These are phyloP conservation scores for Microascus cirrosus DNA, from an alignment of 2,329 filamentous ascomycete species.

Conservation along the genomic window DNA sequence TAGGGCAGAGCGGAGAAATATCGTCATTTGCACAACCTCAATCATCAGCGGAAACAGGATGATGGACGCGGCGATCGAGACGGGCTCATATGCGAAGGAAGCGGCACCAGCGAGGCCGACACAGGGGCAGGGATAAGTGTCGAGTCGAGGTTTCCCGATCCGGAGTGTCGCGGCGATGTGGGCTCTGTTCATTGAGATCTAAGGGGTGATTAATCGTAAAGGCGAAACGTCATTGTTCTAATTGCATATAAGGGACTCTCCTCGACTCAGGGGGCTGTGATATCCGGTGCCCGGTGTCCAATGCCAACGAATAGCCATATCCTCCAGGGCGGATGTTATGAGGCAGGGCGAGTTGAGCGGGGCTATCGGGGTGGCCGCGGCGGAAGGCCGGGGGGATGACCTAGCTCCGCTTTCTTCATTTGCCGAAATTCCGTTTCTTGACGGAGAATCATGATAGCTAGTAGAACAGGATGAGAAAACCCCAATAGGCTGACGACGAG, in stretches of 20 bases:
- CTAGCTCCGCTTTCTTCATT: background rate
- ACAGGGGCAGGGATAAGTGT: background rate
- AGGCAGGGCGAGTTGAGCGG: too few species aligned
- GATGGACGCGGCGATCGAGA: conserved; percentile 77
- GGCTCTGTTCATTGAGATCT: background rate
- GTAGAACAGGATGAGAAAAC: background rate
- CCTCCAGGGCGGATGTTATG: too few species aligned
- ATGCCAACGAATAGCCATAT: too few species aligned
- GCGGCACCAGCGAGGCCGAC: background rate
- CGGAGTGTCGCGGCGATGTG: background rate
- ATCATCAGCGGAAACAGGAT: conserved; percentile 83
- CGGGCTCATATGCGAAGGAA: conserved; percentile 42
- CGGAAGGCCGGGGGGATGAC: background rate
- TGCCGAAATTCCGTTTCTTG: background rate
- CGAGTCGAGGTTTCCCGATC: background rate
- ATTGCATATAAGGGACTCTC: background rate
- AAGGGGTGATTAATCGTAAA: background rate
- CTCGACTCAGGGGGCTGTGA: background rate
- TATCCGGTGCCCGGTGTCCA: too few species aligned
- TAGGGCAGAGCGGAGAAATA: conserved; percentile 55
- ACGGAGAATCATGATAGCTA: background rate
- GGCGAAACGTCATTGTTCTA: background rate
- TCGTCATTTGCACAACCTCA: conserved; percentile 87
- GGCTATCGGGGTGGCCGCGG: background rate
- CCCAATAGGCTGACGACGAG: background rate